These are phyloP conservation scores for Fusarium sp. DNA, from an alignment of 2,329 filamentous ascomycete genomes.

Conservation along the genomic window DNA sequence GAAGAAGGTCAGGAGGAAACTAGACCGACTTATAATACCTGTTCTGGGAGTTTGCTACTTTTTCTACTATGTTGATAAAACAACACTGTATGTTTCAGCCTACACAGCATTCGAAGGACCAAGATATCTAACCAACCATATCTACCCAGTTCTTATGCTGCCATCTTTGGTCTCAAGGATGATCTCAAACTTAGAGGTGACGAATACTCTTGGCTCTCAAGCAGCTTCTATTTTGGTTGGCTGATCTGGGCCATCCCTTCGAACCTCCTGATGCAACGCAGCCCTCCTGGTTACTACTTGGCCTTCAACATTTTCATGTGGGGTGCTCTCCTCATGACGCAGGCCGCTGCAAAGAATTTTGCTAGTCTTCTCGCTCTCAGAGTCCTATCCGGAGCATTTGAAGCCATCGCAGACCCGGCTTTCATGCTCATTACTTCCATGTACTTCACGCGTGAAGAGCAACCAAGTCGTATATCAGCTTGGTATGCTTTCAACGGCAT, in stretches of 20 bases:
- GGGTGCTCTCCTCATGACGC: conserved; percentile 57
- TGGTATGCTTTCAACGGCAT: conserved; percentile 69
- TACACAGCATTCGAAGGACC: too few species aligned
- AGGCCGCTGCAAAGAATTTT: conserved; percentile 67
- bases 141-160: conserved; percentile 63
- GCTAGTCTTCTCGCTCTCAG: conserved; percentile 63
- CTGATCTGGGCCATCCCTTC: conserved; percentile 49
- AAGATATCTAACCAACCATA: background rate
- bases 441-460: conserved; percentile 71
- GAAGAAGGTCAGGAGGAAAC: conserved; percentile 47
- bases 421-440: conserved; percentile 73
- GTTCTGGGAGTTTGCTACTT: conserved; percentile 53
- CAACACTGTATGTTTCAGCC: conserved; percentile 53
- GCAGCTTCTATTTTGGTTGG: conserved; percentile 51
- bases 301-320: conserved; percentile 64
- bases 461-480: conserved; percentile 66
- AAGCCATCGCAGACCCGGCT: conserved; percentile 58
- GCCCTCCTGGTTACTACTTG: conserved; percentile 49
- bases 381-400: conserved; percentile 70
- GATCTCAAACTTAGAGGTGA: conserved; percentile 65
- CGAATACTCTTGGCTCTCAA: conserved; percentile 60
- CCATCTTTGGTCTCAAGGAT: conserved; percentile 70
- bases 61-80: conserved; percentile 57
- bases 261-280: conserved; percentile 46
- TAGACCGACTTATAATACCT: conserved; percentile 51